A percentile compares a stretch with the other conserved stretches of the same genome.
These are phyloP conservation scores for Aristolochia fimbriata DNA, from an alignment of 164 flowering plant genomes.

Conservation along the genomic window DNA sequence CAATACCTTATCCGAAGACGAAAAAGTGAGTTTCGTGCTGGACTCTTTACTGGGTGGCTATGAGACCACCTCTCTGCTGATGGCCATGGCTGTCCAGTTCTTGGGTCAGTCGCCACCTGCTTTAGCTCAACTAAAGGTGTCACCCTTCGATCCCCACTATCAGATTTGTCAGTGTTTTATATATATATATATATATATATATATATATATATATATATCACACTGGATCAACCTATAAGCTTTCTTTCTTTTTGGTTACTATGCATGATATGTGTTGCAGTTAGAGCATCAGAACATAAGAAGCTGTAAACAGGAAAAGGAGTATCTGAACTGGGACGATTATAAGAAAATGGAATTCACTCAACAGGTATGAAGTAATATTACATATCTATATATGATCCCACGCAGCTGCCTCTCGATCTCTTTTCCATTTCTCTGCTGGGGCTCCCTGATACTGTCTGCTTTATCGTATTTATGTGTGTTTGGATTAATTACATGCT, in stretches of 20 bases:
- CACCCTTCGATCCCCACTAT: not conserved
- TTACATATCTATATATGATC: too few species aligned
- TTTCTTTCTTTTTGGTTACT: not conserved
- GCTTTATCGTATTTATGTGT: not conserved
- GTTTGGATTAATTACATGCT: constrained; percentile 3
- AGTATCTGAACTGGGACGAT: constrained; percentile 53
- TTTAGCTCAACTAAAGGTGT: constrained; percentile 41
- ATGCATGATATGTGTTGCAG: constrained; percentile 20
- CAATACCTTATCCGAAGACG: constrained; percentile 45
- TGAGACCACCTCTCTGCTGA: constrained; percentile 55
- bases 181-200: not conserved
- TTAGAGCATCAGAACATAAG: constrained; percentile 43
- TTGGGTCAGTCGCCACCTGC: constrained; percentile 39
- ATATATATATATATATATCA: not conserved
- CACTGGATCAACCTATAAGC: not conserved
- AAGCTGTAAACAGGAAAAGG: constrained; percentile 31
- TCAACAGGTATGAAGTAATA: constrained; percentile 30
- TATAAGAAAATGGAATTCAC: constrained; percentile 58
- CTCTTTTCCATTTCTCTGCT: not conserved
- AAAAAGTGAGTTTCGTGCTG: constrained; percentile 60
- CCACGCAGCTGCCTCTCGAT: not conserved
- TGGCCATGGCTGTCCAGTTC: constrained; percentile 48
- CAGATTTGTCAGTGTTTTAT: too few species aligned
- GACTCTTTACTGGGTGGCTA: constrained; percentile 64
- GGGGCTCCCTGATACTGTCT: not conserved